Base-by-base conservation (phyloP, 2,329 filamentous ascomycete genomes). In the Tolypocladium tundrense region DNA sequence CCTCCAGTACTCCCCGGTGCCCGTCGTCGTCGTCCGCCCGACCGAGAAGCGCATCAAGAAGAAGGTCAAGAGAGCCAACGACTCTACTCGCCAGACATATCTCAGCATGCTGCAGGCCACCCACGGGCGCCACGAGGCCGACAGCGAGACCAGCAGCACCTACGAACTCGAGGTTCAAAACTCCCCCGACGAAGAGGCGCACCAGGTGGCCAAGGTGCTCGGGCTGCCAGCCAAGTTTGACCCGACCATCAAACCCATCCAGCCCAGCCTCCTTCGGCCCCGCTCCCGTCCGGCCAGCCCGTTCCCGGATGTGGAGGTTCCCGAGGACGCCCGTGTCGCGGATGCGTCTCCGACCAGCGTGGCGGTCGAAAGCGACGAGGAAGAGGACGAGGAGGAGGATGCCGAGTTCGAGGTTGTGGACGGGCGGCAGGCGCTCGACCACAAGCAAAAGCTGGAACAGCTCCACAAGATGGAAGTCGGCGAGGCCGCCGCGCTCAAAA, bases 11-110 rank as follows among this genome's bases (percentile, higher is more conserved):
- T 96, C 90, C 1, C 91, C 92, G 0, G 90, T 97, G 1, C 92
- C 92, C 1, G 92, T 96, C 9, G 92, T 96, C 37, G 92, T 97
- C 39, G 92, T 96, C 11, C 84, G 92, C 4, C 91, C 92, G 41
- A 88, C 88, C 39, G 88, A 89, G 60, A 95, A 95, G 75, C 87
- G 92, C 24, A 84, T 90, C 68, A 94, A 94, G 74, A 95, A 95
- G 76, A 95, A 94, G 73, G 81, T 83, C 59, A 96, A 96, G 76
- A 86, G 92, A 37, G 82, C 85, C 55, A 85, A 88, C 57, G 90
- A 96, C 65, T 86, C 90, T 7, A 79, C 77, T 19, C 83, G 91
- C 40, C 85, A 88, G 63, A 88, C 86, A 51, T 96, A 96, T 69
- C 79, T 86, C 55, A 82, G 87, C 56, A 91, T 96, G 72, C 76